Conservation (phyloP, 2,329 filamentous ascomycete species). For the Nemania abortiva region DNA sequence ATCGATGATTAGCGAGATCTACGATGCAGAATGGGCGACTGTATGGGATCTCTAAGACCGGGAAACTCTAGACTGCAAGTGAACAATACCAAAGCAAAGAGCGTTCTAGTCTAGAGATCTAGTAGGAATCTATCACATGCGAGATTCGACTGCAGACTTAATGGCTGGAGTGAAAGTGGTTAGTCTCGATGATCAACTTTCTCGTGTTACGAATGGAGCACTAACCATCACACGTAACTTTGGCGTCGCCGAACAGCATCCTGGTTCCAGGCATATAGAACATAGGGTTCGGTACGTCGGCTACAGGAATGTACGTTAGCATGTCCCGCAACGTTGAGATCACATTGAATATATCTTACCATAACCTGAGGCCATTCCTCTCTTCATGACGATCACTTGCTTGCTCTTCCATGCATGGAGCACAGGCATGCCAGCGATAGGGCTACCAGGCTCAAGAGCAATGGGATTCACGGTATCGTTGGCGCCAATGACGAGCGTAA, state of each 20-base stretch:
- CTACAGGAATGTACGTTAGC: slow-evolving; percentile 55
- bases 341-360: slow-evolving; percentile 61
- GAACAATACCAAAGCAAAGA: slow-evolving; percentile 24
- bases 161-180: slow-evolving; percentile 52
- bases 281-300: slow-evolving; percentile 93
- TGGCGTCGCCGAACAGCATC: slow-evolving; percentile 94
- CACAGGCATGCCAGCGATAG: slow-evolving; percentile 93
- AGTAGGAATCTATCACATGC: slow-evolving; percentile 47
- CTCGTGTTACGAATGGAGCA: slow-evolving; percentile 35
- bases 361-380: slow-evolving; percentile 88
- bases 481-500: slow-evolving; percentile 89
- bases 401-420: slow-evolving; percentile 95
- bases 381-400: slow-evolving; percentile 93
- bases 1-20: slow-evolving; percentile 24
- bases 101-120: slow-evolving; percentile 41
- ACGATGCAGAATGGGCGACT: slow-evolving; percentile 28
- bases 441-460: slow-evolving; percentile 82
- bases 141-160: slow-evolving; percentile 55
- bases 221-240: slow-evolving; percentile 82
- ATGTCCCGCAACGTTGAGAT: not conserved
- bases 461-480: slow-evolving; percentile 96
- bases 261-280: slow-evolving; percentile 90
- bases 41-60: slow-evolving; percentile 30
- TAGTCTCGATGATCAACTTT: slow-evolving; percentile 14
- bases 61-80: slow-evolving; percentile 27